Percentiles rank a stretch among this genome's conserved stretches.
Conservation (phyloP, 2,329 filamentous ascomycete species). For the Cladophialophora chaetospira region DNA sequence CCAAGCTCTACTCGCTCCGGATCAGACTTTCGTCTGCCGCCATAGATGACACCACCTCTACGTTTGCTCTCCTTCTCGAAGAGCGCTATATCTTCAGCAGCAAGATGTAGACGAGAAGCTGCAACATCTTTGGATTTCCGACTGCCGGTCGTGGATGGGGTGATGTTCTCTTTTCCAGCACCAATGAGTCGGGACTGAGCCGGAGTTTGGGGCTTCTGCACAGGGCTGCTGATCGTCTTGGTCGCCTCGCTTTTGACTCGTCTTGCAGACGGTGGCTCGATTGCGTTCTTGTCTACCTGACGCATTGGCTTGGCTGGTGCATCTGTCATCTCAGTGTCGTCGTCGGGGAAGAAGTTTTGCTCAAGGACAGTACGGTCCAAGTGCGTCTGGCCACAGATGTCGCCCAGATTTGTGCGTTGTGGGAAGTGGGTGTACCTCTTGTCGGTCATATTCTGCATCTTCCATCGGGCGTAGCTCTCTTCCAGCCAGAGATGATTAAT, state of each 20-base stretch:
- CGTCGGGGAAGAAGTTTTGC: slow-evolving; percentile 62
- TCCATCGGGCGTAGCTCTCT: slow-evolving; percentile 91
- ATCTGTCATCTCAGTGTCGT: slow-evolving; percentile 33
- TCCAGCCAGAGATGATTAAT: slow-evolving; percentile 97
- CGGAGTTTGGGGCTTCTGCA: slow-evolving; percentile 54
- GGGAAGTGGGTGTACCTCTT: slow-evolving; percentile 85
- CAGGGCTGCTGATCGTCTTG: slow-evolving; percentile 31
- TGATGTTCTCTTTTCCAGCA: slow-evolving; percentile 80
- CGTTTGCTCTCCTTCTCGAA: slow-evolving; percentile 95
- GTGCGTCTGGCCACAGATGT: slow-evolving; percentile 86
- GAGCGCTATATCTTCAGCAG: slow-evolving; percentile 81
- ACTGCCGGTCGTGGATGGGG: slow-evolving; percentile 72
- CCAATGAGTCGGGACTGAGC: slow-evolving; percentile 53
- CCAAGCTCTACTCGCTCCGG: slow-evolving; percentile 40
- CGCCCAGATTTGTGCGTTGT: slow-evolving; percentile 82
- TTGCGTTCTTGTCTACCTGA: slow-evolving; percentile 41
- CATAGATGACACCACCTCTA: slow-evolving; percentile 65
- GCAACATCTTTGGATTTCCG: slow-evolving; percentile 89
- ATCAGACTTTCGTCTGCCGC: slow-evolving; percentile 52
- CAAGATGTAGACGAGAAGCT: slow-evolving; percentile 70
- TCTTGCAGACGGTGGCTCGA: slow-evolving; percentile 18
- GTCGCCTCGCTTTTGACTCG: slow-evolving; percentile 19
- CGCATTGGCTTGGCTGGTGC: slow-evolving; percentile 36
- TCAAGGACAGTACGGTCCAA: slow-evolving; percentile 74
- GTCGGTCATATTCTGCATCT: slow-evolving; percentile 70